phyloP scores from a whole-genome alignment of 129 eudicot species.

The Artemisia annua region DNA sequence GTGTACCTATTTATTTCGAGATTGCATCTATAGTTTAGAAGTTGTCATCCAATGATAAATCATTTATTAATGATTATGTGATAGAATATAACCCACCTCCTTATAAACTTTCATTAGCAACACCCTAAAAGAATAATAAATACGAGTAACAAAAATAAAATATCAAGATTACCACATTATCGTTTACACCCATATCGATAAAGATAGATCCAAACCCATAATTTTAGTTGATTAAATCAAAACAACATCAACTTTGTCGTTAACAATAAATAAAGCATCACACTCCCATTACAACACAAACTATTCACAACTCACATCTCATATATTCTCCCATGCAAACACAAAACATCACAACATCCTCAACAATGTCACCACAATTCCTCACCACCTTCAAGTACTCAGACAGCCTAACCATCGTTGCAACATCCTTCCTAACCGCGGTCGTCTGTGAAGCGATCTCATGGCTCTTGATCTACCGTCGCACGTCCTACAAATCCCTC shows the following conservation, averaged over 20 bases:
- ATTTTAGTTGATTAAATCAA: neutral
- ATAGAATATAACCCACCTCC: too few relatives aligned
- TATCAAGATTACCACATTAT: neutral
- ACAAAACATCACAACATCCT: neutral
- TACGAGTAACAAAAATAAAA: too few relatives aligned
- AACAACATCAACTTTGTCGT: neutral
- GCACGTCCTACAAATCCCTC: slow-evolving; percentile 83
- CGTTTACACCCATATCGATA: neutral
- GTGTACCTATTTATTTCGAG: too few relatives aligned
- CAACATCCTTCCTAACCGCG: slow-evolving; percentile 72
- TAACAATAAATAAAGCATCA: neutral
- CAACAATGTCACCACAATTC: slow-evolving; percentile 50
- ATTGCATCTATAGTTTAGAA: too few relatives aligned
- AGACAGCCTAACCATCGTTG: slow-evolving; percentile 74
- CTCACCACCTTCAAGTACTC: slow-evolving; percentile 50
- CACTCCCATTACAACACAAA: neutral
- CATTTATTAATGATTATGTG: too few relatives aligned
- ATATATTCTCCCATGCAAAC: neutral
- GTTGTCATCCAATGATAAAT: too few relatives aligned
- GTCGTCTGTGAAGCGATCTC: slow-evolving; percentile 84
- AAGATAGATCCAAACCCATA: neutral
- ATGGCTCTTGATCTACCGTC: slow-evolving; percentile 85
- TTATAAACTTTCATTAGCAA: too few relatives aligned
- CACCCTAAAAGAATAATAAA: too few relatives aligned
- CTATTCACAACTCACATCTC: too few relatives aligned